These are phyloP conservation scores for Fusarium sp. DNA, from an alignment of 2,329 filamentous ascomycete genomes.

Conservation along the genomic window DNA sequence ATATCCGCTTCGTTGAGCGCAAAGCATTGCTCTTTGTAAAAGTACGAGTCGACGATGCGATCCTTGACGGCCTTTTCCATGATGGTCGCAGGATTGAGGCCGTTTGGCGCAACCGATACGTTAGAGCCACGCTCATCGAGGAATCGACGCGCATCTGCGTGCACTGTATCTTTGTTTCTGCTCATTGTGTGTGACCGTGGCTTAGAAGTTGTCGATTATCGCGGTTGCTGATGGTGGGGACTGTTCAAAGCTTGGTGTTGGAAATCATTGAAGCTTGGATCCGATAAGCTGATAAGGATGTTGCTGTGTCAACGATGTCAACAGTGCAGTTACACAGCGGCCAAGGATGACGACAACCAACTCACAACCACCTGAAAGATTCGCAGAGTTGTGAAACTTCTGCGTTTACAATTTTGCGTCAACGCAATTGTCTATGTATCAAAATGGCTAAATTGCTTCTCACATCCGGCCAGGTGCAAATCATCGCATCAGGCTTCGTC, in stretches of 20 bases:
- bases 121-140: constrained; percentile 91
- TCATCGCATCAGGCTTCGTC: constrained; percentile 72
- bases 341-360: constrained; percentile 35
- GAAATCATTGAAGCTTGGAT: constrained; percentile 29
- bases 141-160: constrained; percentile 83
- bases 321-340: constrained; percentile 28
- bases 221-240: constrained; percentile 28
- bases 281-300: constrained; percentile 55
- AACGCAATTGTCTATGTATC: not conserved
- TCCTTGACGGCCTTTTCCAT: constrained; percentile 97
- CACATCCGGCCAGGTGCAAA: constrained; percentile 77
- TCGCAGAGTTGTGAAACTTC: not conserved
- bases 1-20: constrained; percentile 87
- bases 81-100: constrained; percentile 93
- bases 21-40: constrained; percentile 99
- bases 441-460: constrained; percentile 66
- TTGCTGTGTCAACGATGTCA: constrained; percentile 57
- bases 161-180: constrained; percentile 67
- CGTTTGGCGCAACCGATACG: constrained; percentile 81
- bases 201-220: constrained; percentile 14
- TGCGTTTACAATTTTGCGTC: not conserved
- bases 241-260: constrained; percentile 33
- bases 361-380: constrained; percentile 2
- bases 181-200: constrained; percentile 45
- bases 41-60: constrained; percentile 94